phyloP scores from a whole-genome alignment of 345 rosid species.

The Salix koriyanagi region DNA sequence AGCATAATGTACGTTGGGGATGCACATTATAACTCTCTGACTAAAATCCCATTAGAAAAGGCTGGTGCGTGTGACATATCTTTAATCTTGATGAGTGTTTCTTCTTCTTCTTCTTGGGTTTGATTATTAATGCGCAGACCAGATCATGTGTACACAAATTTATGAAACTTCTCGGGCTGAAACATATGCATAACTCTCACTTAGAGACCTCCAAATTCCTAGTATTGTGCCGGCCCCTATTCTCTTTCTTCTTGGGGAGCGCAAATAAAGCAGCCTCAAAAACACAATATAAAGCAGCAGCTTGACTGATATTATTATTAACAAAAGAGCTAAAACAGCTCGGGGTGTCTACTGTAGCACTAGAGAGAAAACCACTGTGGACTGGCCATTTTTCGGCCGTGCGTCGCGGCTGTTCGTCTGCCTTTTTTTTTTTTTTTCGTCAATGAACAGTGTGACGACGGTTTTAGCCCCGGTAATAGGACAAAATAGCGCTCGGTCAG shows the following conservation, averaged over 20 bases:
- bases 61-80: background rate
- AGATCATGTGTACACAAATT: background rate
- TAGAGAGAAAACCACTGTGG: no score
- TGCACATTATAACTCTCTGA: background rate
- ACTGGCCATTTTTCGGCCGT: no score
- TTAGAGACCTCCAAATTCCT: background rate
- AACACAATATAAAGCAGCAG: background rate
- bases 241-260: constrained; percentile 1
- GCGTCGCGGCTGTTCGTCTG: no score
- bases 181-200: background rate
- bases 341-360: no score
- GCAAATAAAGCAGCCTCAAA: background rate
- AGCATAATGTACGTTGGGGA: background rate
- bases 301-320: no score
- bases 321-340: no score
- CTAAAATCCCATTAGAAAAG: background rate
- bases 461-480: no score
- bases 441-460: no score
- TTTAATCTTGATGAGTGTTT: background rate
- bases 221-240: background rate
- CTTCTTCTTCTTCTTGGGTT: background rate
- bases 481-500: no score
- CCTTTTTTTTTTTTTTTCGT: no score
- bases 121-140: background rate
- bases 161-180: background rate